Conservation (phyloP, 257 asterid species). For the Nicotiana knightiana region DNA sequence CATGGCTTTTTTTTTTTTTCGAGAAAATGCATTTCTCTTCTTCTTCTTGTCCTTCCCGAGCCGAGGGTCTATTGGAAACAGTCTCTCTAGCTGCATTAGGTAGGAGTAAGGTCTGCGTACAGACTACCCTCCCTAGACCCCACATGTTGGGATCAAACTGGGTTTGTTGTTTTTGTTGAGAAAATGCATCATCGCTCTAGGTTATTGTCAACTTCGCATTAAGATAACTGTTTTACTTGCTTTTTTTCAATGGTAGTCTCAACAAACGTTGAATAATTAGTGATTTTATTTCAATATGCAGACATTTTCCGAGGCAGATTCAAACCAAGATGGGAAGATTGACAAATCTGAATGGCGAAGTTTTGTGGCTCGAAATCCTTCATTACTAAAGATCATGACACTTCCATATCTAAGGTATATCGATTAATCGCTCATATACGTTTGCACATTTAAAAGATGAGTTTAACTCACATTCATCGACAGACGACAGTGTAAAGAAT, state of each 20-base stretch:
- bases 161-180: neutral
- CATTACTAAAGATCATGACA: slow-evolving; percentile 90
- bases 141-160: too few relatives aligned
- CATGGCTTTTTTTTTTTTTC: too few relatives aligned
- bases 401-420: slow-evolving; percentile 78
- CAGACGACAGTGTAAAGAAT: neutral
- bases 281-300: slow-evolving; percentile 24
- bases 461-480: neutral
- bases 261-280: neutral
- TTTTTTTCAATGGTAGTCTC: neutral
- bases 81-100: too few relatives aligned
- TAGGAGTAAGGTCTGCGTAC: too few relatives aligned
- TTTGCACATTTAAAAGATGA: neutral
- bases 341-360: slow-evolving; percentile 82
- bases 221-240: neutral
- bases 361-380: slow-evolving; percentile 77
- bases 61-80: too few relatives aligned
- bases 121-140: too few relatives aligned
- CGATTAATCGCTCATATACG: neutral
- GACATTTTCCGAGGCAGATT: slow-evolving; percentile 86
- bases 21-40: neutral
- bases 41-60: too few relatives aligned
- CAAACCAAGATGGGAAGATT: slow-evolving; percentile 81
- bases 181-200: neutral
- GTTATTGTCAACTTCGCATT: neutral